A percentile compares a stretch with the other conserved stretches of the same genome.
Conservation (phyloP, 1,139 yeast genomes). For the Yamadazyma mexicana region DNA sequence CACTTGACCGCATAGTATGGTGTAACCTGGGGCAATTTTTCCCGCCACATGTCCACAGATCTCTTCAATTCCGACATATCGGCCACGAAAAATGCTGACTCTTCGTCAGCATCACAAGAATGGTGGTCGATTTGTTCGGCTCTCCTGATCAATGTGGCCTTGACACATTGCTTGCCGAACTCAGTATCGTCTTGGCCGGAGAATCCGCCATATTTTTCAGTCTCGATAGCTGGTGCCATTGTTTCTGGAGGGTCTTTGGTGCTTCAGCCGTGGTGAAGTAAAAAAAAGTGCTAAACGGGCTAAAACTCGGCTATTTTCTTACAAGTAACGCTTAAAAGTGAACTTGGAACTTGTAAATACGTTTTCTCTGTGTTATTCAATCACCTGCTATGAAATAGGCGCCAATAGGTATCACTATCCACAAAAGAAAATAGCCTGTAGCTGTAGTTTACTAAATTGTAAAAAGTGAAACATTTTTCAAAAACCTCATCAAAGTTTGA, state of each 20-base stretch:
- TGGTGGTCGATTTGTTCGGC: slow-evolving; percentile 53
- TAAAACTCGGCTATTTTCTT: neutral
- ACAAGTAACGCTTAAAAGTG: no score
- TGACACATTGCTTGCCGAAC: slow-evolving; percentile 20
- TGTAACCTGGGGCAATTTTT: slow-evolving; percentile 66
- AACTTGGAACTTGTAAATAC: no score
- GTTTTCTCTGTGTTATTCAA: no score
- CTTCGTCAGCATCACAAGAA: slow-evolving; percentile 72
- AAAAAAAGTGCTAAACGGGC: neutral
- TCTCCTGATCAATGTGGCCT: slow-evolving; percentile 42
- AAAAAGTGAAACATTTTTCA: no score
- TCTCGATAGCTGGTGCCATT: slow-evolving; percentile 28
- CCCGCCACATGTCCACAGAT: slow-evolving; percentile 61
- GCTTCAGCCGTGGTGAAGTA: neutral
- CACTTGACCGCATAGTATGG: slow-evolving; percentile 96
- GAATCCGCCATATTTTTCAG: slow-evolving; percentile 10
- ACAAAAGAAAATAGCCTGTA: no score
- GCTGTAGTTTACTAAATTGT: no score
- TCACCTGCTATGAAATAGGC: no score
- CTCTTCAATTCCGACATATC: slow-evolving; percentile 74
- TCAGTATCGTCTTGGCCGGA: neutral
- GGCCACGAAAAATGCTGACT: slow-evolving; percentile 86
- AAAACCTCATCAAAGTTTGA: no score
- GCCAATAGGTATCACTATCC: no score
- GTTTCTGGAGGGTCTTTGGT: neutral